Evolutionary conservation across 2,329 filamentous ascomycete genomes (phyloP).

Genomic region (Phyllosticta citribraziliensis): DNA sequence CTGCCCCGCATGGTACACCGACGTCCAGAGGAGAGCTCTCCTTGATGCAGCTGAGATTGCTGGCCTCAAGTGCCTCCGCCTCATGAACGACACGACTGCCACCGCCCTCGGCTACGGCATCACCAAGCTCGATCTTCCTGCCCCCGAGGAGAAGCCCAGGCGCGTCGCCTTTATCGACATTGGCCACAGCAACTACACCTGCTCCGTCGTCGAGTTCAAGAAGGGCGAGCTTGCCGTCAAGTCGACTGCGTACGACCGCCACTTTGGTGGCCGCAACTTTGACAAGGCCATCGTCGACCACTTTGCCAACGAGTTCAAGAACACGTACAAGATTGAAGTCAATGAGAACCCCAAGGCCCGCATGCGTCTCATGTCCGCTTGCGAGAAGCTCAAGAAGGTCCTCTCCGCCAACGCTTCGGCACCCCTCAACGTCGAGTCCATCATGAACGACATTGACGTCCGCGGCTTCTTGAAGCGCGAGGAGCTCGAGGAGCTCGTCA

Average conservation of each 20-base stretch:
- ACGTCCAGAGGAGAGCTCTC: constrained; percentile 78
- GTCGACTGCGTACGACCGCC: constrained; percentile 82
- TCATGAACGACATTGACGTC: constrained; percentile 97
- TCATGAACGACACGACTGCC: constrained; percentile 97
- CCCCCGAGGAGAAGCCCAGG: constrained; percentile 80
- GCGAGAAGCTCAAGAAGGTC: constrained; percentile 98
- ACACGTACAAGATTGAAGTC: constrained; percentile 97
- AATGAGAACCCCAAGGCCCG: constrained; percentile 80
- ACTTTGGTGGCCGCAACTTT: constrained; percentile 96
- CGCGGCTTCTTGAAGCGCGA: constrained; percentile 81
- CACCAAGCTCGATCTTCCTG: constrained; percentile 89
- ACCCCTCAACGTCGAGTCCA: constrained; percentile 90
- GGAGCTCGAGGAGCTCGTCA: constrained; percentile 83
- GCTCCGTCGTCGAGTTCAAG: constrained; percentile 87
- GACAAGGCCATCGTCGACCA: constrained; percentile 92
- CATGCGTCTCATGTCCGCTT: constrained; percentile 75
- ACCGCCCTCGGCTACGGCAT: constrained; percentile 95
- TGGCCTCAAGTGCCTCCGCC: constrained; percentile 79
- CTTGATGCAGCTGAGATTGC: constrained; percentile 90
- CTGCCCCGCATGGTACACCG: constrained; percentile 94
- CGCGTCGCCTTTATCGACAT: constrained; percentile 90
- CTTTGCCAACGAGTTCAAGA: constrained; percentile 90
- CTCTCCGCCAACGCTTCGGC: constrained; percentile 90
- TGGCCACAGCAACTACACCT: constrained; percentile 92
- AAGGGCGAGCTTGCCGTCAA: constrained; percentile 96